A percentile compares a stretch with the other conserved stretches of the same genome.
These are phyloP conservation scores for Colletotrichum destructivum DNA, from an alignment of 2,329 filamentous ascomycete genomes.

Conservation along the genomic window DNA sequence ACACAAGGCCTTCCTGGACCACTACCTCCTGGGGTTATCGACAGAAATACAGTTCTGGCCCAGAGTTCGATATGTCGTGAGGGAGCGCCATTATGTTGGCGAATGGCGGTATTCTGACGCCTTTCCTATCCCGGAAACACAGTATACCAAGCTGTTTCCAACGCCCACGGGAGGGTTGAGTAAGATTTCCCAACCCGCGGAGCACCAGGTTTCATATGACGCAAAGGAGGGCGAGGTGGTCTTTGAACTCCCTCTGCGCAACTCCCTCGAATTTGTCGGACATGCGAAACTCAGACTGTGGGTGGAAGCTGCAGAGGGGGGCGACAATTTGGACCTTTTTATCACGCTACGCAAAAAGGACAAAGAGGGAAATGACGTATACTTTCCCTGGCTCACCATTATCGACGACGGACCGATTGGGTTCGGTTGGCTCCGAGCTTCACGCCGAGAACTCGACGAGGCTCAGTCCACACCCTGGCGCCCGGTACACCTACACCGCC, in stretches of 20 bases:
- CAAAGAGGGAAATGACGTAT: neutral
- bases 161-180: neutral
- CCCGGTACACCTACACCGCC: neutral
- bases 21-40: neutral
- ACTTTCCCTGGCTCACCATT: neutral
- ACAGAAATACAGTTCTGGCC: constrained; percentile 4
- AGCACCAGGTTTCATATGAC: neutral
- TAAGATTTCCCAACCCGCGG: neutral
- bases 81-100: neutral
- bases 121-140: neutral
- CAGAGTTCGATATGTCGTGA: neutral
- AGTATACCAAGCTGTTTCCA: neutral
- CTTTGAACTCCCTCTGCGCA: neutral
- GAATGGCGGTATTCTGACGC: neutral
- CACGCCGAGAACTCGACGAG: neutral
- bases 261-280: constrained; percentile 3
- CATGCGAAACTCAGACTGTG: constrained; percentile 5
- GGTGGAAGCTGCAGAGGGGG: constrained; percentile 6
- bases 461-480: neutral
- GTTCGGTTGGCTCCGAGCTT: constrained; percentile 2
- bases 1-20: neutral
- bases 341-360: neutral
- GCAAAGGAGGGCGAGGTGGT: neutral
- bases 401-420: neutral
- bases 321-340: neutral